A percentile compares a stretch with the other conserved stretches of the same genome.
phyloP scores from a whole-genome alignment of 495 filamentous ascomycete species.

The Rostrohypoxylon terebratum region DNA sequence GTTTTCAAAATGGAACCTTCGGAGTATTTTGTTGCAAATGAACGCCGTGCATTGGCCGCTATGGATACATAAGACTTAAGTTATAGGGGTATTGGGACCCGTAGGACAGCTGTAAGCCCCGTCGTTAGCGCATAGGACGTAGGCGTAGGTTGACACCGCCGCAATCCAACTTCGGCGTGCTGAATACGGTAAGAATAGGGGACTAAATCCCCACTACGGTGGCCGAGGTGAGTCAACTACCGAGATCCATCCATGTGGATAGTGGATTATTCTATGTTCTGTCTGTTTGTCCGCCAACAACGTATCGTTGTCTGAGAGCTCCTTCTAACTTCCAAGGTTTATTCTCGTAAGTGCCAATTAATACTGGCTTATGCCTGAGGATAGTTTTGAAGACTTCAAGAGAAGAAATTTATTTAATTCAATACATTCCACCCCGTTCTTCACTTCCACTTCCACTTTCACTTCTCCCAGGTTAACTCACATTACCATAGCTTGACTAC shows the following conservation, averaged over 20 bases:
- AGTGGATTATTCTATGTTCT: no score
- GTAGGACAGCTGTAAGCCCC: background rate
- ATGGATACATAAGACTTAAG: no score
- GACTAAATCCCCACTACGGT: background rate
- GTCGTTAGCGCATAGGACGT: no score
- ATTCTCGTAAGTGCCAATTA: background rate
- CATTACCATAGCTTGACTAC: background rate
- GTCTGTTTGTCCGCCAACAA: background rate
- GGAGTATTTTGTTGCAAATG: no score
- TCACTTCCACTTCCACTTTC: background rate
- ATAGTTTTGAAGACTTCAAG: background rate
- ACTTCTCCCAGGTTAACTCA: background rate
- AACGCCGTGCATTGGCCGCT: background rate
- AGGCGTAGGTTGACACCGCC: background rate
- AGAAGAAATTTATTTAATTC: background rate
- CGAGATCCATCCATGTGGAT: no score
- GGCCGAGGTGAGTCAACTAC: slow-evolving; percentile 19
- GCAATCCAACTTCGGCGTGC: background rate
- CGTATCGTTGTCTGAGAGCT: background rate
- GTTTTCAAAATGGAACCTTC: no score
- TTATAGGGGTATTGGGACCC: no score
- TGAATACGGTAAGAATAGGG: slow-evolving; percentile 15
- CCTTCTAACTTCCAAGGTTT: background rate
- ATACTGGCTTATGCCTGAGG: background rate
- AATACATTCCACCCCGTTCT: background rate